These are phyloP conservation scores for Abrus pulchellus DNA, from an alignment of 306 rosid genomes.

Conservation along the genomic window DNA sequence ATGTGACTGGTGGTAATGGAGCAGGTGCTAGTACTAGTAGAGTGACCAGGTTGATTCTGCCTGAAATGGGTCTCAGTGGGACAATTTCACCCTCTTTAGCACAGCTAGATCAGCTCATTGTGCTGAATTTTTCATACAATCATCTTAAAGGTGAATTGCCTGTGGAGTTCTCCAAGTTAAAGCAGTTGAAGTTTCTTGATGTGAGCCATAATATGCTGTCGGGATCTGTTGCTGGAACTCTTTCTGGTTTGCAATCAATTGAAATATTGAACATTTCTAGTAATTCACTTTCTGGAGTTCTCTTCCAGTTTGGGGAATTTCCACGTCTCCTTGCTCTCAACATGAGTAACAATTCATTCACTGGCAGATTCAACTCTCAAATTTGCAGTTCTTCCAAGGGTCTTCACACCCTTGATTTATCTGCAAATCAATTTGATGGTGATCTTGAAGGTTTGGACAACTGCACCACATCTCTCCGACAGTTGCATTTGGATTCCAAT, in stretches of 20 bases:
- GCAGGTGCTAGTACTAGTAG: slow-evolving; percentile 54
- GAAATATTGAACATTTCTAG: slow-evolving; percentile 71
- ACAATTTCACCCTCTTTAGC: slow-evolving; percentile 64
- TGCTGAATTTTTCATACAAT: slow-evolving; percentile 74
- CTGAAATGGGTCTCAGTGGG: slow-evolving; percentile 72
- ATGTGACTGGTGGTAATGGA: slow-evolving; percentile 48
- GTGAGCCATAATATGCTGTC: slow-evolving; percentile 74
- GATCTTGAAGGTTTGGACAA: slow-evolving; percentile 65
- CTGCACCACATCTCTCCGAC: slow-evolving; percentile 66
- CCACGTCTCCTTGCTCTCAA: slow-evolving; percentile 68
- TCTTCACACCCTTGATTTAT: slow-evolving; percentile 69
- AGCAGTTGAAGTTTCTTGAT: slow-evolving; percentile 68
- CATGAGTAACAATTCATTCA: slow-evolving; percentile 76
- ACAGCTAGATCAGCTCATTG: slow-evolving; percentile 59
- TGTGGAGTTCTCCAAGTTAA: slow-evolving; percentile 62
- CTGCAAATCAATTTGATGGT: slow-evolving; percentile 62
- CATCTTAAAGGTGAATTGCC: slow-evolving; percentile 71
- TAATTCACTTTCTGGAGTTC: slow-evolving; percentile 58
- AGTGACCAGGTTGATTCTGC: slow-evolving; percentile 67
- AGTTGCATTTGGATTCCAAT: slow-evolving; percentile 64
- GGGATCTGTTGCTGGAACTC: slow-evolving; percentile 56
- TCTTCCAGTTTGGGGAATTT: slow-evolving; percentile 56
- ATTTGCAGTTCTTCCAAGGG: slow-evolving; percentile 66
- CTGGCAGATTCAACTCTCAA: slow-evolving; percentile 60
- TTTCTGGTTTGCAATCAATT: slow-evolving; percentile 69